These are phyloP conservation scores for Penicillium sp. DNA, from an alignment of 2,329 filamentous ascomycete genomes.

Conservation along the genomic window DNA sequence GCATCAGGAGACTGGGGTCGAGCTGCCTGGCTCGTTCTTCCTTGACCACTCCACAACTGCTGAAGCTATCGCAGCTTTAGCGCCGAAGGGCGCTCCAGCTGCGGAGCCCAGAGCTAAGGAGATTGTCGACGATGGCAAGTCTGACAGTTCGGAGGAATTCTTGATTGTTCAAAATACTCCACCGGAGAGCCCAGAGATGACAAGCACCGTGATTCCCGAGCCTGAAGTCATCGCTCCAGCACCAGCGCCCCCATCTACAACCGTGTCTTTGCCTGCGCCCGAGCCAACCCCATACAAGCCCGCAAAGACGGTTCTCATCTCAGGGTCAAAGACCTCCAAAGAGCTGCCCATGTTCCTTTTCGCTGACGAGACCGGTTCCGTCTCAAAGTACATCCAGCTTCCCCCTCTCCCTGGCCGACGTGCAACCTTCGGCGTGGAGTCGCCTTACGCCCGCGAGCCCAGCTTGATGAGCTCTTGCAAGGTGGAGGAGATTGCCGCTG, in stretches of 20 bases:
- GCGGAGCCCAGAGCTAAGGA: neutral
- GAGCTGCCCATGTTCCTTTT: conserved; percentile 1
- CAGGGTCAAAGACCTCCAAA: neutral
- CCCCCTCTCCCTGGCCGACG: neutral
- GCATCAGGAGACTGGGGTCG: conserved; percentile 48
- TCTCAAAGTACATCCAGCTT: conserved; percentile 2
- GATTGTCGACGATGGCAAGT: too few relatives aligned
- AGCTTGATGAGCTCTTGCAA: neutral
- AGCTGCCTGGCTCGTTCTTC: conserved; percentile 56
- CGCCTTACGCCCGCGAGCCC: neutral
- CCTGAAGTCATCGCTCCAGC: too few relatives aligned
- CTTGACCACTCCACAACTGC: conserved; percentile 51
- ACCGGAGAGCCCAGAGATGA: too few relatives aligned
- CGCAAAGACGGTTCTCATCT: too few relatives aligned
- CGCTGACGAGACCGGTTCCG: conserved; percentile 3
- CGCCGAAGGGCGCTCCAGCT: neutral
- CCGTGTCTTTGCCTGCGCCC: too few relatives aligned
- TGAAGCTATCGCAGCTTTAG: neutral
- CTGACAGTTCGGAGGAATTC: too few relatives aligned
- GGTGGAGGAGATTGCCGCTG: neutral
- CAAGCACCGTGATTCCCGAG: too few relatives aligned
- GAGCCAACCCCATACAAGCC: too few relatives aligned
- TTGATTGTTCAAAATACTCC: too few relatives aligned
- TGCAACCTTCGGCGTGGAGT: conserved; percentile 3
- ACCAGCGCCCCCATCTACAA: too few relatives aligned